These are phyloP conservation scores for Yamadazyma taylorii DNA, from an alignment of 1,139 yeast species.

Conservation along the genomic window DNA sequence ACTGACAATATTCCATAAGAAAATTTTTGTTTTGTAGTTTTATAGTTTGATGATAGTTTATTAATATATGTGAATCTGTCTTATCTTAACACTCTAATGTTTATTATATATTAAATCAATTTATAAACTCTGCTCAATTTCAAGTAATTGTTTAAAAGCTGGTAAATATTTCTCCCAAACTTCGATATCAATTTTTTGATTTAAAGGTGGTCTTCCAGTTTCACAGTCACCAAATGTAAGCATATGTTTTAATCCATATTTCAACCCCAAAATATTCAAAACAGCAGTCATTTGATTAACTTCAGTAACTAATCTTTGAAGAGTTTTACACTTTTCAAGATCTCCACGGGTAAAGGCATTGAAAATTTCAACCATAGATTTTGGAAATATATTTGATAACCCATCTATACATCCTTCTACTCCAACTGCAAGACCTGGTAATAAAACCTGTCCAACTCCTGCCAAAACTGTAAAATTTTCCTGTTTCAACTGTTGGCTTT, in stretches of 20 bases:
- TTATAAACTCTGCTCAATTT: constrained; percentile 14
- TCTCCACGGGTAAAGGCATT: constrained; percentile 27
- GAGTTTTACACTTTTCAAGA: constrained; percentile 35
- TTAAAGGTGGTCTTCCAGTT: constrained; percentile 20
- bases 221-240: constrained; percentile 19
- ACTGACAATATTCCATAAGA: not conserved
- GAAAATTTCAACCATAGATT: constrained; percentile 36
- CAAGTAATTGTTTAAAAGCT: constrained; percentile 11
- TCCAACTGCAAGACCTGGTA: constrained; percentile 46
- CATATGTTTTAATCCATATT: constrained; percentile 34
- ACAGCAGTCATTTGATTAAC: constrained; percentile 43
- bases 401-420: constrained; percentile 49
- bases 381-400: constrained; percentile 42
- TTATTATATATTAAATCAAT: too few species aligned
- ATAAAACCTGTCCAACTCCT: constrained; percentile 47
- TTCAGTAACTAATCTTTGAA: constrained; percentile 39
- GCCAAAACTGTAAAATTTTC: constrained; percentile 41
- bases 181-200: constrained; percentile 12
- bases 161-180: constrained; percentile 16
- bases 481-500: constrained; percentile 29
- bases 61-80: too few species aligned
- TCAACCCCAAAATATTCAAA: constrained; percentile 44
- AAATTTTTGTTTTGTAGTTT: too few species aligned
- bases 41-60: too few species aligned
- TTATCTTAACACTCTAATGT: too few species aligned